A percentile compares a stretch with the other conserved stretches of the same genome.
Evolutionary conservation across 768 basidiomycete species (phyloP).

Genomic region (Tulasnella sp.): DNA sequence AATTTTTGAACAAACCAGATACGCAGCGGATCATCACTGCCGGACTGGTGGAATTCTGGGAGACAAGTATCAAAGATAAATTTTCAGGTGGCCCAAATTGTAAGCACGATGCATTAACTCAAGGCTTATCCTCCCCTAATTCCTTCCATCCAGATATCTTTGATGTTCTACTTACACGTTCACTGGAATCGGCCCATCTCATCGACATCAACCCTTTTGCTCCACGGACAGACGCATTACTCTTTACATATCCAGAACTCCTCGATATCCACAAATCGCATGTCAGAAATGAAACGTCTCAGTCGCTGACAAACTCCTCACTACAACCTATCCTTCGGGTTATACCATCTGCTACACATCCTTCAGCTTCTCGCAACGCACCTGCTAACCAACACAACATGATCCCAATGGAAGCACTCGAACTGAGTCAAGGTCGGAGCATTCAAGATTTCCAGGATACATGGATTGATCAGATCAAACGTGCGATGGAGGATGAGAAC

Average conservation of each 20-base stretch:
- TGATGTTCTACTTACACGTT: constrained; percentile 76
- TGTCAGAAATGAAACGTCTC: no score
- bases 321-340: constrained; percentile 37
- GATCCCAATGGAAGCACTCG: constrained; percentile 81
- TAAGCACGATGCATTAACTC: constrained; percentile 33
- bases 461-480: constrained; percentile 26
- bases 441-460: constrained; percentile 58
- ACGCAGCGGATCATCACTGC: constrained; percentile 42
- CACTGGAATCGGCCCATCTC: constrained; percentile 61
- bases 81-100: constrained; percentile 55
- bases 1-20: constrained; percentile 55
- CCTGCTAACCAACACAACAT: constrained; percentile 78
- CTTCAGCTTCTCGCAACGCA: constrained; percentile 48
- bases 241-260: constrained; percentile 76
- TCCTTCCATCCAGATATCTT: constrained; percentile 41
- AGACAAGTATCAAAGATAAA: constrained; percentile 42
- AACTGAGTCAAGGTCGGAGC: constrained; percentile 56
- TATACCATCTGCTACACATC: constrained; percentile 64
- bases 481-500: constrained; percentile 20
- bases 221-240: constrained; percentile 70
- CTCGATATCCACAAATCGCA: constrained; percentile 25
- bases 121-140: neutral
- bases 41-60: constrained; percentile 52
- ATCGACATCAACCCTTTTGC: constrained; percentile 88
- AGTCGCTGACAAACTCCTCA: constrained; percentile 18